Evolutionary conservation across 495 filamentous ascomycete genomes (phyloP).

Genomic region (Hamigera avellanea): DNA sequence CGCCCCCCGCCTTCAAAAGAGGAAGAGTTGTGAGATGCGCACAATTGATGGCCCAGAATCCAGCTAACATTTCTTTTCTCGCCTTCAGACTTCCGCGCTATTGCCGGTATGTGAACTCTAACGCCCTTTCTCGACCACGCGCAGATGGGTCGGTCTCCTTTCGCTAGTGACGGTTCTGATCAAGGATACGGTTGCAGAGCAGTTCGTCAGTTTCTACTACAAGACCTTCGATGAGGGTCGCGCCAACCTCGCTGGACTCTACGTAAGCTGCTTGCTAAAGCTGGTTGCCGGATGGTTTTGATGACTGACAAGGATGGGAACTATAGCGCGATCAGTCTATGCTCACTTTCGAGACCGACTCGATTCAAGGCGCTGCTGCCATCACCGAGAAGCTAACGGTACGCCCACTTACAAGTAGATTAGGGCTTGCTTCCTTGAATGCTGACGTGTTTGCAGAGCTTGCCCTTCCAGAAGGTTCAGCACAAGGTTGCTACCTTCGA

Average conservation of each 20-base stretch:
- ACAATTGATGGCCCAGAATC: background rate
- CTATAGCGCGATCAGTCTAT: constrained; percentile 71
- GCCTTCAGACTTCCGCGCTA: constrained; percentile 36
- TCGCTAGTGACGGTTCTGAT: constrained; percentile 6
- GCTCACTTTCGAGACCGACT: constrained; percentile 76
- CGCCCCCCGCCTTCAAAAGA: background rate
- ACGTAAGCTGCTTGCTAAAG: constrained; percentile 43
- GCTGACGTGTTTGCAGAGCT: constrained; percentile 12
- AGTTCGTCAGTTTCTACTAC: constrained; percentile 88
- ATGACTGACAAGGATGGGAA: constrained; percentile 2
- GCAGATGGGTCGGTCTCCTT: no score
- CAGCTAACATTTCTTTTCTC: background rate
- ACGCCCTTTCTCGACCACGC: no score
- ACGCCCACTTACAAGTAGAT: no score
- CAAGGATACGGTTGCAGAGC: constrained; percentile 34
- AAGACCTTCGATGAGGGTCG: constrained; percentile 66
- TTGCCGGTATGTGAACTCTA: constrained; percentile 41
- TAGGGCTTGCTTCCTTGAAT: no score
- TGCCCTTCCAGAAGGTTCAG: constrained; percentile 70
- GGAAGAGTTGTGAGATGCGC: background rate
- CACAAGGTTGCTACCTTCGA: constrained; percentile 62
- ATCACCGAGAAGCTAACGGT: constrained; percentile 77
- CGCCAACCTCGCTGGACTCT: constrained; percentile 50
- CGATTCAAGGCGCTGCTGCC: constrained; percentile 39
- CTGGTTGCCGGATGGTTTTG: background rate